Evolutionary conservation across 75 land plant genomes (phyloP), one percentile per base, ranked within the genome.

Genomic region (Larix kaempferi): DNA sequence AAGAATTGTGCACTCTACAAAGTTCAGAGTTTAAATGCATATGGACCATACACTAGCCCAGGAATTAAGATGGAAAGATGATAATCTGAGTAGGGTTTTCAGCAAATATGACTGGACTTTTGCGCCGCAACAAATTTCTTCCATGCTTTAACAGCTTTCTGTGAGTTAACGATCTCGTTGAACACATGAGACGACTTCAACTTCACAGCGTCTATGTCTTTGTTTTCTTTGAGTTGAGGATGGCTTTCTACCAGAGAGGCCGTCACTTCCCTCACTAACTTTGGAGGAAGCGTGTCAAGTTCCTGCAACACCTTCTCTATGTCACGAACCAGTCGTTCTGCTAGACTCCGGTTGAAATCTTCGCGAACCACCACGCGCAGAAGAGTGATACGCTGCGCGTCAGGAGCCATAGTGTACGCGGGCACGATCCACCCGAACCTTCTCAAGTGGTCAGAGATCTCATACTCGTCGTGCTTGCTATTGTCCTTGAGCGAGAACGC

Each of bases 401-500:
- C 77, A 0, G 91, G 84, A 2, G 91, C 91, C 91, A 89, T 89
- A 27, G 91, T 89, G 75, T 89, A 89, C 0, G 90, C 84, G 1
- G 91, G 91, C 8, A 89, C 87, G 23, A 84, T 88, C 91, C 90
- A 89, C 6, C 91, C 91, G 49, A 57, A 84, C 7, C 84, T 77
- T n/a, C 87, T 33, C 56, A 89, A 81, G 52, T 71, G 57, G 22
- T 84, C 87, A 8, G 91, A 83, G 0, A 89, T 56, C 59, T 88
- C 87, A 80, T 84, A 84, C 58, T 82, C 91, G 58, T 83, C 76
- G 71, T 75, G 69, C 55, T 35, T 29, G 76, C 78, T 75, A 1
- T 54, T 33, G 37, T 84, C 86, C 62, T 87, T 84, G 71, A 87
- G 74, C 10, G 89, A 75, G 78, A 88, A 88, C 13, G 90, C 89